Percentiles rank a stretch among this genome's conserved stretches.
These are phyloP conservation scores for Apocynum venetum DNA, from an alignment of 257 asterid species.

Conservation along the genomic window DNA sequence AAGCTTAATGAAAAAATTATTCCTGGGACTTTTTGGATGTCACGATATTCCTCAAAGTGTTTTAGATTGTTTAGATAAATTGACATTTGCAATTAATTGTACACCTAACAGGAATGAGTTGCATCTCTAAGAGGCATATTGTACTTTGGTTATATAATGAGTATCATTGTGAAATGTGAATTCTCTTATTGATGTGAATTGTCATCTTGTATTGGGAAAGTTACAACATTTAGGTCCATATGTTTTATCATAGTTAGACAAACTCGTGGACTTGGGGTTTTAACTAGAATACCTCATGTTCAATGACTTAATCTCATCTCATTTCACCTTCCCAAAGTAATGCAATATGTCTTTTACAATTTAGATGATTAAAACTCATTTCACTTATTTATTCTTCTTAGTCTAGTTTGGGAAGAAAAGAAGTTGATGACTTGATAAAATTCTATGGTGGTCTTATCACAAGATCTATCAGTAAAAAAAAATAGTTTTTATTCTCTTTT, in stretches of 20 bases:
- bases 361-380: neutral
- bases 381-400: constrained; percentile 9
- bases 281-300: neutral
- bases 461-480: constrained; percentile 90
- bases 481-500: constrained; percentile 55
- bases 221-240: neutral
- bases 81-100: constrained; percentile 95
- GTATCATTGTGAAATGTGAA: neutral
- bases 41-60: constrained; percentile 99
- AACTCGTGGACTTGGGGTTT: neutral
- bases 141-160: neutral
- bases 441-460: constrained; percentile 96
- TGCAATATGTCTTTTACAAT: neutral
- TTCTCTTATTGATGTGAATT: neutral
- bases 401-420: constrained; percentile 97
- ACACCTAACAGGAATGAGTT: constrained; percentile 82
- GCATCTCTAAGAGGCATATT: constrained; percentile 4
- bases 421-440: constrained; percentile 95
- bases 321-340: neutral
- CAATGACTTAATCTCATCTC: neutral
- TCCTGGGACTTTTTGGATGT: constrained; percentile 23
- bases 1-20: neutral
- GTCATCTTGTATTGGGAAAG: constrained; percentile 1
- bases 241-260: neutral
- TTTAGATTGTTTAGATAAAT: constrained; percentile 73